A percentile compares a stretch with the other conserved stretches of the same genome.
Conservation (phyloP, 2,329 filamentous ascomycete genomes). For the Taxawa tesnikishii region DNA sequence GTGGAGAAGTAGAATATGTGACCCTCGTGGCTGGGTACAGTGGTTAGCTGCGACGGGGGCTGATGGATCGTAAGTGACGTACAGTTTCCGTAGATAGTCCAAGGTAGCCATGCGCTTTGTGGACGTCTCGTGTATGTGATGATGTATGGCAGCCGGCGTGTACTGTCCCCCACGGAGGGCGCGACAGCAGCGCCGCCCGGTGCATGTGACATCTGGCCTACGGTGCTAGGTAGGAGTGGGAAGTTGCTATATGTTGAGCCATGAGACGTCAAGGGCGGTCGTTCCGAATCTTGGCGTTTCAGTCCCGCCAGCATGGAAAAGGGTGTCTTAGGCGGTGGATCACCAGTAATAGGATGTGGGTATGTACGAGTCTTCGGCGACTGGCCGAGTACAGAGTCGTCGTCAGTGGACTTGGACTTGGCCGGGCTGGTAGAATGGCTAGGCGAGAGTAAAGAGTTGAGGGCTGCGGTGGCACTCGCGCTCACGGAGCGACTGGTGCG, state of each 20-base stretch:
- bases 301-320: slow-evolving; percentile 6
- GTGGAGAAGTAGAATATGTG: slow-evolving; percentile 98
- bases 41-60: not conserved
- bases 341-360: not conserved
- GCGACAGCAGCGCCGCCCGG: not conserved
- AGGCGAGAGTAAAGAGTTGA: slow-evolving; percentile 3
- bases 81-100: slow-evolving; percentile 88
- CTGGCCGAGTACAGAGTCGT: not conserved
- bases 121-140: slow-evolving; percentile 69
- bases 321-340: slow-evolving; percentile 4
- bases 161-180: not conserved
- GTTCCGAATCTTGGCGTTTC: slow-evolving; percentile 5
- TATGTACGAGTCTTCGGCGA: not conserved
- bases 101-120: slow-evolving; percentile 89
- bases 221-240: no score
- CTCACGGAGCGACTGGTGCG: slow-evolving; percentile 10
- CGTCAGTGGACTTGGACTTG: not conserved
- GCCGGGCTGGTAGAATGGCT: not conserved
- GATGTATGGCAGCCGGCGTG: slow-evolving; percentile 46
- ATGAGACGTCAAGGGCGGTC: slow-evolving; percentile 1
- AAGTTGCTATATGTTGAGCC: slow-evolving; percentile 2
- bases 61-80: slow-evolving; percentile 25
- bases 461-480: slow-evolving; percentile 7
- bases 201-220: no score
- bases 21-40: slow-evolving; percentile 64